Percentiles rank a stretch among this genome's conserved stretches.
These are phyloP conservation scores for Cladophialophora exuberans DNA, from an alignment of 2,329 filamentous ascomycete species.

Conservation along the genomic window DNA sequence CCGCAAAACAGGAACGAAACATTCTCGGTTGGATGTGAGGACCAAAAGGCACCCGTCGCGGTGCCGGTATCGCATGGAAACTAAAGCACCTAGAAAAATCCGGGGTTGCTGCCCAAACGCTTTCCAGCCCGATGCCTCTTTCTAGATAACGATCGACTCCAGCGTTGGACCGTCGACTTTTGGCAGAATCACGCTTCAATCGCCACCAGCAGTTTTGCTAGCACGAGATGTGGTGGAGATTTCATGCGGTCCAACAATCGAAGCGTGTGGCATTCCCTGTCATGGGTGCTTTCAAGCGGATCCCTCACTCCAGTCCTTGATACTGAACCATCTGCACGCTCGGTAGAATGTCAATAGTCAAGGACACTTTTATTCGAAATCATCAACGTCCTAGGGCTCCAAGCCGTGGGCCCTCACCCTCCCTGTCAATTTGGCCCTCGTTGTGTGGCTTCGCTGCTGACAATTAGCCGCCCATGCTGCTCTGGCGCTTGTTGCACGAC, in stretches of 20 bases:
- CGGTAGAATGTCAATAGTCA: slow-evolving; percentile 6
- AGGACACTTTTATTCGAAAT: slow-evolving; percentile 3
- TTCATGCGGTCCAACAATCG: background rate
- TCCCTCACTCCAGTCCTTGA: background rate
- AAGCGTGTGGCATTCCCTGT: slow-evolving; percentile 13
- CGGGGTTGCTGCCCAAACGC: too few species aligned
- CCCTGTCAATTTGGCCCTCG: slow-evolving; percentile 5
- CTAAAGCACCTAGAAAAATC: slow-evolving; percentile 1
- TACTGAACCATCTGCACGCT: slow-evolving; percentile 6
- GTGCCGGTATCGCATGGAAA: background rate
- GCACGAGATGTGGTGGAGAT: background rate
- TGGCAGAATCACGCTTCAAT: background rate
- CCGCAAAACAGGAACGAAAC: background rate
- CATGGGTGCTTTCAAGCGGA: slow-evolving; percentile 3
- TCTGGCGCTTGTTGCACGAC: slow-evolving; percentile 29
- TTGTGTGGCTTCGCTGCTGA: slow-evolving; percentile 13
- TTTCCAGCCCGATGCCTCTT: background rate
- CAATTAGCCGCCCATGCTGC: slow-evolving; percentile 27
- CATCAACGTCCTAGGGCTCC: background rate
- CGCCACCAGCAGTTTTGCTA: background rate
- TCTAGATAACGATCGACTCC: background rate
- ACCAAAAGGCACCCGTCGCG: background rate
- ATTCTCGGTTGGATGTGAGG: background rate
- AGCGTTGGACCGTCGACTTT: background rate
- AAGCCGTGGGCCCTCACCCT: background rate